Conservation (phyloP, 1,284 basidiomycete genomes). For the Porogramme epimiltina region DNA sequence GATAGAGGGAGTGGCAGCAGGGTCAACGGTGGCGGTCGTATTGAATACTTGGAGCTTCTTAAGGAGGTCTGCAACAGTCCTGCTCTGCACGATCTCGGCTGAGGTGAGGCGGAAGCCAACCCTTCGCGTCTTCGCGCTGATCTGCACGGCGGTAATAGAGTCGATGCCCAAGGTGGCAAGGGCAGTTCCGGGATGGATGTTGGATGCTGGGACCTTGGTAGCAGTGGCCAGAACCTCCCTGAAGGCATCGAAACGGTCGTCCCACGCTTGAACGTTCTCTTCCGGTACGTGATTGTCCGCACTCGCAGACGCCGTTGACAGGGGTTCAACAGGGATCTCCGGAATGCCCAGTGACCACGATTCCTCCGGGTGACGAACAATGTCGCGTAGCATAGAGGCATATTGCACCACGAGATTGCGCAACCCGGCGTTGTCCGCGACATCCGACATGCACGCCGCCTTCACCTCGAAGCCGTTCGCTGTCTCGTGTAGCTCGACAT, state of each 20-base stretch:
- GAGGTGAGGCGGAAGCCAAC: constrained; percentile 38
- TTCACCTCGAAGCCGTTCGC: constrained; percentile 36
- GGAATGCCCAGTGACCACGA: constrained; percentile 9
- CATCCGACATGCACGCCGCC: constrained; percentile 37
- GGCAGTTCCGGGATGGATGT: constrained; percentile 34
- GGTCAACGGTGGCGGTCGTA: background rate
- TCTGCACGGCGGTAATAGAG: constrained; percentile 53
- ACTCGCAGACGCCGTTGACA: background rate
- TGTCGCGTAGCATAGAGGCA: constrained; percentile 27
- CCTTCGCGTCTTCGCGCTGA: constrained; percentile 37
- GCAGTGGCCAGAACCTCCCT: constrained; percentile 27
- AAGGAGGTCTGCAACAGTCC: constrained; percentile 39
- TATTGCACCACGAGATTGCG: constrained; percentile 30
- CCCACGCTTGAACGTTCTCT: constrained; percentile 1
- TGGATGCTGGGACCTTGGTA: constrained; percentile 22
- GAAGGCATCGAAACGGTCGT: constrained; percentile 14
- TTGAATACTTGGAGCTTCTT: constrained; percentile 6
- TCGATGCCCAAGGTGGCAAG: constrained; percentile 50
- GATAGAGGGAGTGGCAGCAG: background rate
- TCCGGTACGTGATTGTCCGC: background rate
- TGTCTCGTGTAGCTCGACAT: constrained; percentile 44
- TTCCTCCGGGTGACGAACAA: constrained; percentile 32
- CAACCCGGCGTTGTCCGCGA: constrained; percentile 32
- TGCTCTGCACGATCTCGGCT: constrained; percentile 44
- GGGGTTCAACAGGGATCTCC: background rate